Evolutionary conservation across 2,329 filamentous ascomycete species (phyloP), one percentile per base, ranked within the genome.

Genomic region (Didymella arachidicola): DNA sequence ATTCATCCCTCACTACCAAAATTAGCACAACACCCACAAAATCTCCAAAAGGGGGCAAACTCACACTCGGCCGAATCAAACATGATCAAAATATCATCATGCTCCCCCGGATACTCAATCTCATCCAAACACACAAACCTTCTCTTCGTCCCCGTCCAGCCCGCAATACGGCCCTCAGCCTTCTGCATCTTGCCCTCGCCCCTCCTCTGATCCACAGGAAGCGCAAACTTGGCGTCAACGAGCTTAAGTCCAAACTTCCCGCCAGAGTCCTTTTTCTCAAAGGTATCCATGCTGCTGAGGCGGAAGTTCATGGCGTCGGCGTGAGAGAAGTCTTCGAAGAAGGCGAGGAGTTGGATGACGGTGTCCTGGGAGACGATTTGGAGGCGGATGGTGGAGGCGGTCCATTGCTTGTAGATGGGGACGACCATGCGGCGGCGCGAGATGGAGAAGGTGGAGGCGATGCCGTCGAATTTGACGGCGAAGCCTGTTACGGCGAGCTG

Each of bases 361-460:
- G 87, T 90, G 62, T 93, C 90, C 64, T 89, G 88, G 64, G 87
- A 83, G 34, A 97, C 87, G 36, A 97, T 83, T 73, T 97, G 93
- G 7, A 97, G 82, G 34, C 93, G 87, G 8, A 91, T 91, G 36
- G 84, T 84, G n/a, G 84, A 87, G 2, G 93, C 91, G 72, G 96
- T 92, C 91, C 92, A 96, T 76, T 95, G 95, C 79, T 97, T 96
- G 80, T 96, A 91, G 65, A 97, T 94, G 0, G 92, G 92, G 16
- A 96, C 92, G 12, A 97, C 91, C 89, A 93, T 95, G 65, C 91
- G 86, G 47, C 91, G 87, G 29, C 93, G 87, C 1, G 93, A 88
- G 64, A 97, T 96, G 57, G 89, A 88, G 75, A 97, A 91, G 0
- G 87, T 87, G 7, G 84, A 82, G 6, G 92, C 92, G 51, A 91